Conservation (phyloP, 2,329 filamentous ascomycete species). For the Ilyonectria destructans region DNA sequence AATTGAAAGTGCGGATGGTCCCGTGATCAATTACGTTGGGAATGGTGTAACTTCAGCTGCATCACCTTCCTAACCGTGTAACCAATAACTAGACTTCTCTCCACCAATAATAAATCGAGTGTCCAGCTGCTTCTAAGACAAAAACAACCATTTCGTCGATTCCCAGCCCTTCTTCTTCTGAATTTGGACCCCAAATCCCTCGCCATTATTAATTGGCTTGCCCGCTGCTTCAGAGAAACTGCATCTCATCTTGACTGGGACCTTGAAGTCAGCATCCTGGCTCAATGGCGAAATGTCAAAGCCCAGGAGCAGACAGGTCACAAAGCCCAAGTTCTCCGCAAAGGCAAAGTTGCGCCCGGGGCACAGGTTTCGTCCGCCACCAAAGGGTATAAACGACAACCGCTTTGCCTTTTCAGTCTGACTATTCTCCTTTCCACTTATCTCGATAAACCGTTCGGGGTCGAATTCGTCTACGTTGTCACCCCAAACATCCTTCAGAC, state of each 20-base stretch:
- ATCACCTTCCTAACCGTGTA: no score
- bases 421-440: slow-evolving; percentile 20
- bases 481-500: slow-evolving; percentile 30
- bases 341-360: slow-evolving; percentile 39
- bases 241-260: slow-evolving; percentile 4
- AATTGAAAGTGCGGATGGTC: no score
- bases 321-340: slow-evolving; percentile 36
- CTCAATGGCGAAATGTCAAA: slow-evolving; percentile 26
- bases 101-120: no score
- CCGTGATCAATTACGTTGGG: no score
- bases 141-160: slow-evolving; percentile 28
- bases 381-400: slow-evolving; percentile 31
- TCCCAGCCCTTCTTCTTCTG: slow-evolving; percentile 35
- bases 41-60: no score
- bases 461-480: slow-evolving; percentile 28
- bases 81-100: no score
- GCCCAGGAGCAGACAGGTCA: slow-evolving; percentile 33
- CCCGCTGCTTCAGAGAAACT: slow-evolving; percentile 23
- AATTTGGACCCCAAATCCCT: slow-evolving; percentile 31
- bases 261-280: neutral
- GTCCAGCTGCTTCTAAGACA: neutral
- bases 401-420: slow-evolving; percentile 28
- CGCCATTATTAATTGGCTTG: slow-evolving; percentile 24
- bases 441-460: slow-evolving; percentile 34
- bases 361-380: slow-evolving; percentile 33